A percentile compares a stretch with the other conserved stretches of the same genome.
These are phyloP conservation scores for Pleurotus platypus DNA, from an alignment of 768 basidiomycete genomes.

Conservation along the genomic window DNA sequence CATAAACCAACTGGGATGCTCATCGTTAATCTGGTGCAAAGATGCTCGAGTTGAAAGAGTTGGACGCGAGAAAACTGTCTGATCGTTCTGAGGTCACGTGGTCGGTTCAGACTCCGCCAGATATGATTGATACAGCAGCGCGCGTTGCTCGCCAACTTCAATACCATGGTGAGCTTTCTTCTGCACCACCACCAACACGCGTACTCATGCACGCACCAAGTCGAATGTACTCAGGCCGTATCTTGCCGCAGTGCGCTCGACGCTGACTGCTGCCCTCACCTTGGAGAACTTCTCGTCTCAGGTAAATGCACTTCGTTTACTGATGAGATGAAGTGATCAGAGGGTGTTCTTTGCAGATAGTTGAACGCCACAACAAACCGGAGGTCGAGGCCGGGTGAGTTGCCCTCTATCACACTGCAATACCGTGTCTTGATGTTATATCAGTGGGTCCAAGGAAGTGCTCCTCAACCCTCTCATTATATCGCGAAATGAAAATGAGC, in stretches of 20 bases:
- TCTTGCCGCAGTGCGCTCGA: constrained; percentile 92
- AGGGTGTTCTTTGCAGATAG: constrained; percentile 52
- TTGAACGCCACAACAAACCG: constrained; percentile 96
- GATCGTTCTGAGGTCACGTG: not conserved
- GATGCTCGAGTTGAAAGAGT: constrained; percentile 10
- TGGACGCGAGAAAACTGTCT: not conserved
- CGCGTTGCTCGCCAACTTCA: not conserved
- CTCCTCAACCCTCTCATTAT: constrained; percentile 91
- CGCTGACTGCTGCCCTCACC: constrained; percentile 95
- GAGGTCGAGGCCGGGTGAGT: constrained; percentile 86
- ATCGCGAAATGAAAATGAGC: constrained; percentile 96
- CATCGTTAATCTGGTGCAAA: constrained; percentile 33
- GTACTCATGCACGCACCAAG: constrained; percentile 34
- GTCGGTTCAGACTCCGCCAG: constrained; percentile 43
- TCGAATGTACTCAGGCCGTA: constrained; percentile 96
- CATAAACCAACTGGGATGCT: constrained; percentile 63
- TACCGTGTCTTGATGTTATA: constrained; percentile 6
- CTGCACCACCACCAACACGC: not conserved
- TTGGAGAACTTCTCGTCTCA: constrained; percentile 98
- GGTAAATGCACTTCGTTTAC: constrained; percentile 36
- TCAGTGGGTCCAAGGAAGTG: constrained; percentile 88
- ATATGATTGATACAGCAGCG: constrained; percentile 8
- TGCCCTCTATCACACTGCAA: not conserved
- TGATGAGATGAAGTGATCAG: constrained; percentile 10
- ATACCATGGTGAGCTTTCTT: constrained; percentile 45